Percentiles rank a stretch among this genome's conserved stretches.
Conservation (phyloP, 164 flowering plant genomes). For the Chimonanthus praecox region DNA sequence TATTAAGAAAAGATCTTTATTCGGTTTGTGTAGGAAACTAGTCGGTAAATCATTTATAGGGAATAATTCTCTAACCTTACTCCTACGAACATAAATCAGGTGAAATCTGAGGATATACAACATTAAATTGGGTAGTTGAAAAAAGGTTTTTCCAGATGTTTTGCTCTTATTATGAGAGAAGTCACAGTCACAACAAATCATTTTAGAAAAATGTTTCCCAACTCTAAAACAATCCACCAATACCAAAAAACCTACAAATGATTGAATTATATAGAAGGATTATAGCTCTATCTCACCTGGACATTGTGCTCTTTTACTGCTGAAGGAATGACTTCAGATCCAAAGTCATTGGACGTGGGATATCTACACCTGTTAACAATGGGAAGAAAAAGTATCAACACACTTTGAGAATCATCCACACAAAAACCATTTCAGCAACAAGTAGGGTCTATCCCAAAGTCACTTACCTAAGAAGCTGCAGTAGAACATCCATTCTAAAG, state of each 20-base stretch:
- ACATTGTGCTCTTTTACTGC: slow-evolving; percentile 65
- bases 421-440: neutral
- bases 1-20: too few species aligned
- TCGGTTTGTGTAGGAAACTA: too few species aligned
- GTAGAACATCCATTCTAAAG: slow-evolving; percentile 66
- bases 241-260: neutral
- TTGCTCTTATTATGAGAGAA: too few species aligned
- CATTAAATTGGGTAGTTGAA: too few species aligned
- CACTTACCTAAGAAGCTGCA: slow-evolving; percentile 45
- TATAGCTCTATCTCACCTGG: slow-evolving; percentile 32
- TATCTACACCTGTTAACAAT: slow-evolving; percentile 24
- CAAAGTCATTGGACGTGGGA: slow-evolving; percentile 81
- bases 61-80: too few species aligned
- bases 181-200: too few species aligned
- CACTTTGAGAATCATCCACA: neutral
- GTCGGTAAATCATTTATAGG: too few species aligned
- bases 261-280: neutral
- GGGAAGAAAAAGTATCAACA: neutral
- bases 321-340: slow-evolving; percentile 79
- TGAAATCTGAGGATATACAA: too few species aligned
- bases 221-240: neutral
- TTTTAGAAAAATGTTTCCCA: too few species aligned
- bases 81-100: too few species aligned
- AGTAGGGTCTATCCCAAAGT: neutral
- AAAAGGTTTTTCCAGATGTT: too few species aligned